phyloP scores from a whole-genome alignment of 129 eudicot species.

The Escallonia rubra region DNA sequence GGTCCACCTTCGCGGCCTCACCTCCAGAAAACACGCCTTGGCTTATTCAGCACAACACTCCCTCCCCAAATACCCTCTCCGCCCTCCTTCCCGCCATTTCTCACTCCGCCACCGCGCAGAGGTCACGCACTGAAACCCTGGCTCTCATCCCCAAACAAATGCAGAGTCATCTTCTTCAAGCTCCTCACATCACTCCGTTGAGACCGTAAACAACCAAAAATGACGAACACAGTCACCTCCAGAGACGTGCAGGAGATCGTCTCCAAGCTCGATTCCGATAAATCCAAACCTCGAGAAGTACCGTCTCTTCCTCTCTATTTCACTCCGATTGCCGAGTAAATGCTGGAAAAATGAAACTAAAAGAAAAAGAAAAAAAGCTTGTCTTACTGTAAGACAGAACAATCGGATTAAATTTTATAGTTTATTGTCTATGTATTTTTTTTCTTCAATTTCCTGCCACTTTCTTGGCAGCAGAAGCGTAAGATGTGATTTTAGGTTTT shows the following conservation, averaged over 20 bases:
- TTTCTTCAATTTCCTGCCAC: not conserved
- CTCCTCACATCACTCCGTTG: not conserved
- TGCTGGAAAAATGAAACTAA: not conserved
- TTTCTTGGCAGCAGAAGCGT: not conserved
- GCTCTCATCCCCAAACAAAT: not conserved
- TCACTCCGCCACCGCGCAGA: too few relatives aligned
- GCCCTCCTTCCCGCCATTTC: too few relatives aligned
- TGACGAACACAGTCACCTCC: conserved; percentile 26
- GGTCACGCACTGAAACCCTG: not conserved
- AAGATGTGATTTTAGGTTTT: not conserved
- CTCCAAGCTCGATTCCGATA: conserved; percentile 65
- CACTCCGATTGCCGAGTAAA: not conserved
- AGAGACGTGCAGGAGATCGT: conserved; percentile 75
- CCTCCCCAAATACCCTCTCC: too few relatives aligned
- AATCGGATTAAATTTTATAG: not conserved
- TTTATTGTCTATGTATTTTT: not conserved
- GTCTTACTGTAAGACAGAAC: not conserved
- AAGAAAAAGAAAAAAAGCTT: not conserved
- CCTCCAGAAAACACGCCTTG: too few relatives aligned
- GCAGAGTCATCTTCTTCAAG: not conserved
- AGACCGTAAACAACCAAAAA: not conserved
- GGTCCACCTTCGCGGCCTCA: too few relatives aligned
- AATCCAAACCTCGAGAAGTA: conserved; percentile 86
- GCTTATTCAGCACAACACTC: too few relatives aligned
- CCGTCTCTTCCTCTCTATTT: conserved; percentile 1